Evolutionary conservation across 208 protist species (phyloP).

Genomic region (Strigomonas culicis): DNA sequence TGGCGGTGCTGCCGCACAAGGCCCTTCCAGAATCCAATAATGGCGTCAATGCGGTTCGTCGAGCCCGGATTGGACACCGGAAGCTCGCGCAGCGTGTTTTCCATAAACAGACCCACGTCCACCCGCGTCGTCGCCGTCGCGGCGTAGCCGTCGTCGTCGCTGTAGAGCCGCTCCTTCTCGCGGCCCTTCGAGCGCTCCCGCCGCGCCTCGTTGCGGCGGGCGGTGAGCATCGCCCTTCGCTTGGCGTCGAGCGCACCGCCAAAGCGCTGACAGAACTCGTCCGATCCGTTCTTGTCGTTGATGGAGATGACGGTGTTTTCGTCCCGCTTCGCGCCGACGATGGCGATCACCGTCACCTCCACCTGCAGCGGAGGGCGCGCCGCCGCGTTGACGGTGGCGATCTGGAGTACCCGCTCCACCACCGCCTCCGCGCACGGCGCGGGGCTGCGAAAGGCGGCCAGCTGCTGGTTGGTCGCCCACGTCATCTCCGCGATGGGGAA

Average conservation of each 20-base stretch:
- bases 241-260: constrained; percentile 40
- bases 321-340: constrained; percentile 37
- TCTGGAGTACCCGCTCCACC: constrained; percentile 13
- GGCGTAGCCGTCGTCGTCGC: neutral
- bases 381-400: constrained; percentile 8
- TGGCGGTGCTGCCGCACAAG: constrained; percentile 53
- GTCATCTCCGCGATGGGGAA: constrained; percentile 43
- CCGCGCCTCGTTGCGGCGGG: constrained; percentile 11
- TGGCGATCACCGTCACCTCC: constrained; percentile 42
- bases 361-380: constrained; percentile 12
- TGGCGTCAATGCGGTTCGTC: constrained; percentile 35
- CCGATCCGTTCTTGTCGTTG: constrained; percentile 25
- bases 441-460: constrained; percentile 40
- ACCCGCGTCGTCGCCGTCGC: neutral
- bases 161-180: constrained; percentile 20
- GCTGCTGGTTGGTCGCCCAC: constrained; percentile 54
- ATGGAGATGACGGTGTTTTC: constrained; percentile 29
- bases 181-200: constrained; percentile 21
- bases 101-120: neutral
- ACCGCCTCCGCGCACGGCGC: constrained; percentile 28
- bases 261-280: constrained; percentile 44
- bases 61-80: neutral
- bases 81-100: constrained; percentile 1
- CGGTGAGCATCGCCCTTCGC: constrained; percentile 17
- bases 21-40: constrained; percentile 61